phyloP scores from a whole-genome alignment of 495 filamentous ascomycete species.

The Lasiosphaeria miniovina region DNA sequence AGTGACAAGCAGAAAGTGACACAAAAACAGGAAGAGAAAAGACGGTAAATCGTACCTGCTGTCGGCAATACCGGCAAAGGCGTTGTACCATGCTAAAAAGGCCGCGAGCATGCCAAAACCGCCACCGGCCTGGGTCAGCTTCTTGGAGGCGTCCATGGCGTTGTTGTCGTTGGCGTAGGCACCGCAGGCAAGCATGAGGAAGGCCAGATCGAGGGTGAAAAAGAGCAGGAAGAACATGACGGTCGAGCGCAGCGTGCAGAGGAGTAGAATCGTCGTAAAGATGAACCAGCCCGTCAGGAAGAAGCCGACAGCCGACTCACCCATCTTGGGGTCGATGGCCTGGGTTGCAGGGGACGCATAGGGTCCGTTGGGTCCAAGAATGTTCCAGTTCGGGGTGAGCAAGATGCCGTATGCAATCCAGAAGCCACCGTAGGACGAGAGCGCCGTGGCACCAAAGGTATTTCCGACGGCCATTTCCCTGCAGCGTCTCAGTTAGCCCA shows the following conservation, averaged over 20 bases:
- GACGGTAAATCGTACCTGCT: constrained; percentile 54
- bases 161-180: constrained; percentile 54
- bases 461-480: constrained; percentile 99
- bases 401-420: constrained; percentile 91
- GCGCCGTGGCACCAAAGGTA: constrained; percentile 95
- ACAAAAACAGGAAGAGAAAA: constrained; percentile 6
- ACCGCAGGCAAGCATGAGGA: constrained; percentile 78
- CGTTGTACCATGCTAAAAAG: constrained; percentile 96
- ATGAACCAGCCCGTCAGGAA: constrained; percentile 97
- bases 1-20: not conserved
- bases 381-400: constrained; percentile 62
- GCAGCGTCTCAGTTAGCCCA: not conserved
- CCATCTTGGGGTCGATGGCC: constrained; percentile 34
- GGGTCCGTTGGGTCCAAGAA: constrained; percentile 56
- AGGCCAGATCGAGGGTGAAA: constrained; percentile 88
- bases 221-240: constrained; percentile 96
- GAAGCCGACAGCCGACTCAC: constrained; percentile 69
- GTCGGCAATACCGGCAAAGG: constrained; percentile 91
- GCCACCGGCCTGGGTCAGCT: constrained; percentile 74
- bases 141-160: constrained; percentile 17
- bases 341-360: constrained; percentile 40
- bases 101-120: constrained; percentile 85
- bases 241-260: constrained; percentile 90
- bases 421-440: constrained; percentile 97
- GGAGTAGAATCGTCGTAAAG: constrained; percentile 84